Evolutionary conservation across 805 yeast species (phyloP), one percentile per base, ranked within the genome.

Genomic region (Alloascoidea hylecoeti): DNA sequence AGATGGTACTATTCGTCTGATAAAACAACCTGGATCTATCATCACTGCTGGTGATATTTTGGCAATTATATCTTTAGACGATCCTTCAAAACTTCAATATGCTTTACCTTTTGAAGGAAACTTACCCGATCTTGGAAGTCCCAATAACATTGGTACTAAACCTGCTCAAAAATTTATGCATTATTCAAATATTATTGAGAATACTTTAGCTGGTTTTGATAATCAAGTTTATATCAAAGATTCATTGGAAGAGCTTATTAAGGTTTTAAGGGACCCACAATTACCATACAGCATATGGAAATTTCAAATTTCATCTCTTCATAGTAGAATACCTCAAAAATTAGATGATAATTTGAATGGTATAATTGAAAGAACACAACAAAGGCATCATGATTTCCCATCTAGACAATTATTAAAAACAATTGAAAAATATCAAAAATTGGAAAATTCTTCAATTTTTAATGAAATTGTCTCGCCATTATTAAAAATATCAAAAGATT

Each of bases 21-120:
- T 92, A 55, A 89, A 92, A 61, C 98, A 92, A 64, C 97, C 98
- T 5, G 99, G 99, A 38, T 80, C 97, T n/a, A 85, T 94, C 17
- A 80, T 92, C 42, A 74, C 75, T 49, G 96, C 96, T 36, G 98
- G 98, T 63, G 98, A 92, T 54, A 89, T 94, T 43, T 72, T 92
- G 56, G 98, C 96, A 16, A 89, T 92, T 43, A 68, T 92, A 48
- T 78, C 96, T 14, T 66, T 92, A 40, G 99, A 94, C 54, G 98
- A 92, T 56, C 97, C 97, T 42, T 78, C 95, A 4, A 86, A 85
- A 63, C 98, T 92, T 38, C 89, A 89, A 59, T 97, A 88, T 52
- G 98, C 99, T 34, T 64, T 78, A 55, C 95, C 96, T 38, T 92
- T 73, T 51, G 95, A 86, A 57, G 96, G 96, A 37, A 85, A 94